Percentiles rank a stretch among this genome's conserved stretches.
Evolutionary conservation across 495 filamentous ascomycete genomes (phyloP).

Genomic region (Lindgomyces ingoldianus): DNA sequence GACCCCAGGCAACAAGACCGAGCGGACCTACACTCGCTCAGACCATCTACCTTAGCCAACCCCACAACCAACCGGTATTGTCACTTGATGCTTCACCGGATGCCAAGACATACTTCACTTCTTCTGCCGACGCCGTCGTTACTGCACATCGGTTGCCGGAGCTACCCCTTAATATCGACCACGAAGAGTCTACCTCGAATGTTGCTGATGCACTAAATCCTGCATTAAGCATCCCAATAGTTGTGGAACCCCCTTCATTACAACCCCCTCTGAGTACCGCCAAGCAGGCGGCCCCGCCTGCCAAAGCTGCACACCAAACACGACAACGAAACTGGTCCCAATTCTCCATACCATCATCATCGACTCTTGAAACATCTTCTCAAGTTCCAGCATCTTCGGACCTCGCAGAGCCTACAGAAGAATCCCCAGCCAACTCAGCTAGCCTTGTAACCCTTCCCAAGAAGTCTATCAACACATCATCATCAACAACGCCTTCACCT

Average conservation of each 20-base stretch:
- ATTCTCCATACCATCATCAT: no score
- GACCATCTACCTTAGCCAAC: conserved; percentile 62
- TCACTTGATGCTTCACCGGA: conserved; percentile 67
- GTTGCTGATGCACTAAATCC: background rate
- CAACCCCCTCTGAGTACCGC: background rate
- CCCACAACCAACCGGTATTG: conserved; percentile 82
- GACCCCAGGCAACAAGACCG: conserved; percentile 46
- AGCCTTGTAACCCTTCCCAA: background rate
- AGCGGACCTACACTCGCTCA: conserved; percentile 41
- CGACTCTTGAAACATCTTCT: no score
- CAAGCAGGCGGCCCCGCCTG: background rate
- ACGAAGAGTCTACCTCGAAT: background rate
- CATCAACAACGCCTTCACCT: background rate
- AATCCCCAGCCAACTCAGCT: background rate
- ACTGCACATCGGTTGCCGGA: conserved; percentile 54
- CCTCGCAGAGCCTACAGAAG: background rate
- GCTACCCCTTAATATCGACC: conserved; percentile 6
- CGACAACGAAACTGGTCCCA: no score
- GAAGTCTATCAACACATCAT: background rate
- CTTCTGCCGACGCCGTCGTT: conserved; percentile 73
- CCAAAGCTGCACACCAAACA: no score
- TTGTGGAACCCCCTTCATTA: background rate
- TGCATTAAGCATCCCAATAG: background rate
- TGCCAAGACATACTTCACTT: conserved; percentile 70
- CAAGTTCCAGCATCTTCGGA: no score